These are phyloP conservation scores for Friedmanniomyces endolithicus DNA, from an alignment of 495 filamentous ascomycete species.

Conservation along the genomic window DNA sequence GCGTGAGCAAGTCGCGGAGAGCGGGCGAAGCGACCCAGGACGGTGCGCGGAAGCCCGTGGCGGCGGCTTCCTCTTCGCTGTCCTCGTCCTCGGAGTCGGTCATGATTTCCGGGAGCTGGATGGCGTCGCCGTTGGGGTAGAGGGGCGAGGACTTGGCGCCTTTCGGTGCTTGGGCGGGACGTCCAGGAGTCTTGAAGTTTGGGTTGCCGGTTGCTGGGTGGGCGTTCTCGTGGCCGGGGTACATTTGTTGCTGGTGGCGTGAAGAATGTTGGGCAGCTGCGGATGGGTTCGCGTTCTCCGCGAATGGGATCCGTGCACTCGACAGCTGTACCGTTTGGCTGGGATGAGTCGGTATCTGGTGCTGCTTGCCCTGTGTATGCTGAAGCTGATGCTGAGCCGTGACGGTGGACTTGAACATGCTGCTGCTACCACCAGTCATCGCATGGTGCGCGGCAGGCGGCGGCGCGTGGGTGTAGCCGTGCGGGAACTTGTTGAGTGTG, in stretches of 20 bases:
- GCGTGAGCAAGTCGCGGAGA: constrained; percentile 51
- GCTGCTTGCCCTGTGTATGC: constrained; percentile 36
- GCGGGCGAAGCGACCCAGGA: constrained; percentile 77
- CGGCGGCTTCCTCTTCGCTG: constrained; percentile 41
- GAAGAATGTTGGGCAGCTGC: constrained; percentile 7
- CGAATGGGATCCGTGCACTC: constrained; percentile 82
- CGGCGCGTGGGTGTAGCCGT: constrained; percentile 47
- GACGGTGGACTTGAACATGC: constrained; percentile 33
- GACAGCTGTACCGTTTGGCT: constrained; percentile 71
- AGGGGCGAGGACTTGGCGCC: constrained; percentile 56
- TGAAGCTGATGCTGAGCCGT: constrained; percentile 36
- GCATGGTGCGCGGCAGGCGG: constrained; percentile 37
- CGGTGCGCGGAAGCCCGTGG: constrained; percentile 44
- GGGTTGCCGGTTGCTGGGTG: constrained; percentile 37
- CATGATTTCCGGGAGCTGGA: constrained; percentile 78
- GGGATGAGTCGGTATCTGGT: constrained; percentile 48
- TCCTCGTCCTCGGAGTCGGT: constrained; percentile 80
- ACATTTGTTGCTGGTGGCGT: constrained; percentile 6
- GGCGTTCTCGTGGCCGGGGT: constrained; percentile 32
- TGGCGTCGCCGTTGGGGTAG: constrained; percentile 65
- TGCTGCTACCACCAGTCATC: constrained; percentile 21
- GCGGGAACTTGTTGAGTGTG: constrained; percentile 45
- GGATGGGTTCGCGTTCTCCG: constrained; percentile 37
- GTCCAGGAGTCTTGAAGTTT: constrained; percentile 44
- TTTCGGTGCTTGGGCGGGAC: constrained; percentile 33